A percentile compares a stretch with the other conserved stretches of the same genome.
Evolutionary conservation across 2,329 filamentous ascomycete genomes (phyloP).

Genomic region (Ilyonectria sp.): DNA sequence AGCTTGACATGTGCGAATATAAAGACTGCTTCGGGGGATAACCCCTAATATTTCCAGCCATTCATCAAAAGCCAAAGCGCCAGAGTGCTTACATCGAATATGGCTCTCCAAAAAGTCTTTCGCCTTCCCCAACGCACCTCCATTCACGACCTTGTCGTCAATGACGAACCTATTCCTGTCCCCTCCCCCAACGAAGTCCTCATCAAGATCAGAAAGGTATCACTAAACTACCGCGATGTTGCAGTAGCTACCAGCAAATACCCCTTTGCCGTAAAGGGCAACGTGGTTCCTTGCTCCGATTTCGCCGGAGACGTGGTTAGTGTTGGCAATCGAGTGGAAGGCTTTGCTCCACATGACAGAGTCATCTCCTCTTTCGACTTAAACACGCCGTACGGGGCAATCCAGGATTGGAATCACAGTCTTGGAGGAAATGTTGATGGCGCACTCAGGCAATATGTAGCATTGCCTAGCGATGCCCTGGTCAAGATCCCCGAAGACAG

Average conservation of each 20-base stretch:
- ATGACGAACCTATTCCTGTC: conserved; percentile 45
- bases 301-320: conserved; percentile 53
- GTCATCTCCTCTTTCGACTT: conserved; percentile 49
- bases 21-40: too few relatives aligned
- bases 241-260: conserved; percentile 49
- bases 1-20: too few relatives aligned
- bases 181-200: conserved; percentile 48
- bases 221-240: conserved; percentile 55
- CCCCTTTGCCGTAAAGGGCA: conserved; percentile 49
- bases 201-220: conserved; percentile 48
- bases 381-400: conserved; percentile 45
- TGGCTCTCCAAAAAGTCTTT: conserved; percentile 22
- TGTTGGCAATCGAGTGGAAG: conserved; percentile 46
- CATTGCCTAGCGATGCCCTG: conserved; percentile 56
- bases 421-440: conserved; percentile 55
- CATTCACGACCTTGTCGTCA: conserved; percentile 42
- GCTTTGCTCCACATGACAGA: conserved; percentile 50
- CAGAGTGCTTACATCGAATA: too few relatives aligned
- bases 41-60: too few relatives aligned
- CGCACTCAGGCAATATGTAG: conserved; percentile 58
- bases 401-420: conserved; percentile 37
- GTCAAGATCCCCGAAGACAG: conserved; percentile 58
- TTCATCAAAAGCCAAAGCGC: too few relatives aligned
- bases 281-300: conserved; percentile 56
- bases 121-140: conserved; percentile 23